A percentile compares a stretch with the other conserved stretches of the same genome.
Evolutionary conservation across 306 rosid genomes (phyloP).

Genomic region (Biancaea sappan): DNA sequence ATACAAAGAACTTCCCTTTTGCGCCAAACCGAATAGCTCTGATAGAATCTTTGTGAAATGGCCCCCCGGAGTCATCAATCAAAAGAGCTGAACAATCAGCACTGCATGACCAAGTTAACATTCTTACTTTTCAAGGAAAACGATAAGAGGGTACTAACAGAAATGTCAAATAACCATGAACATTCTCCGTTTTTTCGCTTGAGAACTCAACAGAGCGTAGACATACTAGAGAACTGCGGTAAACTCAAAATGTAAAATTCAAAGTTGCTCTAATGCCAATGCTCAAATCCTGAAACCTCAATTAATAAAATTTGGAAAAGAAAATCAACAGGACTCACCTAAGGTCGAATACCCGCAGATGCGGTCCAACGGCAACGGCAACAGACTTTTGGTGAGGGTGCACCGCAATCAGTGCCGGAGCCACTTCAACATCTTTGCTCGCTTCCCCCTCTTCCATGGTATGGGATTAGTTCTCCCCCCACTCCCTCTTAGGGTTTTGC

Average conservation of each 20-base stretch:
- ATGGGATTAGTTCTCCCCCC: background rate
- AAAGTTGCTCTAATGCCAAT: background rate
- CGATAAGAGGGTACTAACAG: background rate
- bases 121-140: background rate
- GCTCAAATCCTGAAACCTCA: background rate
- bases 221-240: background rate
- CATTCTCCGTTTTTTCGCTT: background rate
- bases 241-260: background rate
- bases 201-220: background rate
- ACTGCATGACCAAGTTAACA: conserved; percentile 41
- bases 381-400: conserved; percentile 62
- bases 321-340: conserved; percentile 41
- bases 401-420: conserved; percentile 83
- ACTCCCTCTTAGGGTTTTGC: conserved; percentile 7
- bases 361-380: conserved; percentile 81
- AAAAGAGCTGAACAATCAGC: conserved; percentile 56
- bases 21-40: conserved; percentile 80
- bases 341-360: conserved; percentile 81
- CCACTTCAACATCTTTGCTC: conserved; percentile 63
- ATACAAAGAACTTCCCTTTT: conserved; percentile 68
- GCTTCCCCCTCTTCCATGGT: conserved; percentile 54
- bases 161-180: background rate
- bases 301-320: background rate
- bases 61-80: conserved; percentile 48
- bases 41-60: conserved; percentile 68